Conservation (phyloP, 257 asterid genomes). For the Buddleja alternifolia region DNA sequence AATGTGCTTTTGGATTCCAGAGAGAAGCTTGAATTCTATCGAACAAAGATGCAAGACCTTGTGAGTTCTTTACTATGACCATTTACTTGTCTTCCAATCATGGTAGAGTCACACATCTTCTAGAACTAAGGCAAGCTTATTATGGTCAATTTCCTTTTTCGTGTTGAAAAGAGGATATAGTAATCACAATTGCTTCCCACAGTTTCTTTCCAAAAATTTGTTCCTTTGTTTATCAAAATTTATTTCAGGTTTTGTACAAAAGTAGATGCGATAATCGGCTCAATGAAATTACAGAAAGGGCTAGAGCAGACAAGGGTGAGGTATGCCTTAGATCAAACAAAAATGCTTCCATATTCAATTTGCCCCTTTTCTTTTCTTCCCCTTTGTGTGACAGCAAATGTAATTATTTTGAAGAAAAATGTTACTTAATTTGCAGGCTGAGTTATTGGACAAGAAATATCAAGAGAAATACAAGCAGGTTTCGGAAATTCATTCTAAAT, state of each 20-base stretch:
- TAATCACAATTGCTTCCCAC: neutral
- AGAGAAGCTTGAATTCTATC: constrained; percentile 93
- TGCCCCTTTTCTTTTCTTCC: neutral
- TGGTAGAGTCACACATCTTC: constrained; percentile 11
- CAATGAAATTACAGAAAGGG: constrained; percentile 97
- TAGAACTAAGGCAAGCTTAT: neutral
- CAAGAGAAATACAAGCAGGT: constrained; percentile 71
- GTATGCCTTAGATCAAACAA: constrained; percentile 39
- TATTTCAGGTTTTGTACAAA: constrained; percentile 82
- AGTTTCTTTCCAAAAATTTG: neutral
- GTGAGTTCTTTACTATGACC: constrained; percentile 52
- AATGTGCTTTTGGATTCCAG: constrained; percentile 79
- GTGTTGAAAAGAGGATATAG: neutral
- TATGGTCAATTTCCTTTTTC: constrained; percentile 12
- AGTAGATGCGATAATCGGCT: constrained; percentile 98
- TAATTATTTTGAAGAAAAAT: neutral
- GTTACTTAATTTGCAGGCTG: constrained; percentile 45
- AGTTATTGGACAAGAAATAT: constrained; percentile 60
- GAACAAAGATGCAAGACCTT: constrained; percentile 98
- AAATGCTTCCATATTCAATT: constrained; percentile 15
- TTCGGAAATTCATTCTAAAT: constrained; percentile 68
- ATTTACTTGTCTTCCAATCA: constrained; percentile 24
- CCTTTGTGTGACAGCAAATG: constrained; percentile 1
- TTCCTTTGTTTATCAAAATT: constrained; percentile 29
- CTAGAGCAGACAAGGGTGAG: constrained; percentile 91